A percentile compares a stretch with the other conserved stretches of the same genome.
Evolutionary conservation across 495 filamentous ascomycete genomes (phyloP).

Genomic region (Neurospora sp.): DNA sequence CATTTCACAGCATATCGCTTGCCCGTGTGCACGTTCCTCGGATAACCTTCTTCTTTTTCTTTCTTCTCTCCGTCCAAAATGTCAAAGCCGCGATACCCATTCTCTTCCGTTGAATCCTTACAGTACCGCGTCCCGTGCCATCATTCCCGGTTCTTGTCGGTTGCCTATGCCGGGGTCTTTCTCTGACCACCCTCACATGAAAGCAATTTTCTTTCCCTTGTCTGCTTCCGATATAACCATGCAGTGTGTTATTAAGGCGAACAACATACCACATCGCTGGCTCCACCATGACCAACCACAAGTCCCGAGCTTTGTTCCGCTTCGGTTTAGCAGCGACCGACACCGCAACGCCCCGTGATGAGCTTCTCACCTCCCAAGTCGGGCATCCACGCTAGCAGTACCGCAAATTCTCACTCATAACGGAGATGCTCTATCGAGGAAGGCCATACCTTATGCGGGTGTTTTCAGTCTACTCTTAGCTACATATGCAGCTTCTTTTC

Average conservation of each 20-base stretch:
- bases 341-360: neutral
- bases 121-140: neutral
- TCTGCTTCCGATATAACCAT: neutral
- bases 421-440: too few species aligned
- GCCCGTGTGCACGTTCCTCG: constrained; percentile 49
- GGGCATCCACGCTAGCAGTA: neutral
- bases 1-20: constrained; percentile 34
- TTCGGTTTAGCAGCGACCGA: neutral
- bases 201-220: neutral
- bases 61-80: neutral
- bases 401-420: too few species aligned
- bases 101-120: neutral
- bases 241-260: too few species aligned
- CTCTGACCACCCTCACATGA: neutral
- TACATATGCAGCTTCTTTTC: too few species aligned
- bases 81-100: neutral
- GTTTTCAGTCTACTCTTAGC: too few species aligned
- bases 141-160: neutral
- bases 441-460: too few species aligned
- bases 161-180: too few species aligned
- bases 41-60: constrained; percentile 23
- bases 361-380: neutral
- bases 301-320: neutral
- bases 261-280: neutral
- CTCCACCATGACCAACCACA: neutral